Evolutionary conservation across 805 yeast species (phyloP).

Genomic region (Brettanomyces bruxellensis): DNA sequence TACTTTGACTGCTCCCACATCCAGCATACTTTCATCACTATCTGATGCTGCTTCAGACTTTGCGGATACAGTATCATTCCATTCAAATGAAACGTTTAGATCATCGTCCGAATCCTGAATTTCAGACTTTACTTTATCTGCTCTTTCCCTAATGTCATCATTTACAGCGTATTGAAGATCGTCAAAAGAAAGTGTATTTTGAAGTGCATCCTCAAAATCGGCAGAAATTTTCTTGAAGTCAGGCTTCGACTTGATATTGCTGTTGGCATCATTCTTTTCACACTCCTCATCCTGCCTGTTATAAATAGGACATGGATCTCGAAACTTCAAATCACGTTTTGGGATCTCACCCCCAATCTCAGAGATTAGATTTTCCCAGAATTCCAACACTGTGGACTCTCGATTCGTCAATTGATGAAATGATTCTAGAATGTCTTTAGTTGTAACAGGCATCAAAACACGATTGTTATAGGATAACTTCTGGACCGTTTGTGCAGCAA

Average conservation of each 20-base stretch:
- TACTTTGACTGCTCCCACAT: too few species aligned
- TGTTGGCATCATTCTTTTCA: background rate
- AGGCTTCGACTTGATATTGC: too few species aligned
- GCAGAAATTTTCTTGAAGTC: background rate
- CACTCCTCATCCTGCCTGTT: constrained; percentile 1
- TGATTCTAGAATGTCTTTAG: background rate
- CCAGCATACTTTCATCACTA: too few species aligned
- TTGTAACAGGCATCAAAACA: background rate
- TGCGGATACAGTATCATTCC: too few species aligned
- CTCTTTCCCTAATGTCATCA: background rate
- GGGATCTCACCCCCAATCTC: background rate
- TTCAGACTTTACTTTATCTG: background rate
- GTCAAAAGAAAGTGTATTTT: background rate
- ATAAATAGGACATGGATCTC: background rate
- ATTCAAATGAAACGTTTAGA: too few species aligned
- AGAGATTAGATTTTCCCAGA: background rate
- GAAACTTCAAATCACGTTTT: background rate
- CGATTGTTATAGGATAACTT: background rate
- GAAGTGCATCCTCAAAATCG: background rate
- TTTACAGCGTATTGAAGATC: background rate
- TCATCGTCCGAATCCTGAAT: too few species aligned
- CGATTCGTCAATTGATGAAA: background rate
- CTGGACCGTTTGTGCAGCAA: background rate
- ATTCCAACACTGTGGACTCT: background rate
- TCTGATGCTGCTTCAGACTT: too few species aligned